phyloP scores from a whole-genome alignment of 345 rosid genomes.

The Salix suchowensis region DNA sequence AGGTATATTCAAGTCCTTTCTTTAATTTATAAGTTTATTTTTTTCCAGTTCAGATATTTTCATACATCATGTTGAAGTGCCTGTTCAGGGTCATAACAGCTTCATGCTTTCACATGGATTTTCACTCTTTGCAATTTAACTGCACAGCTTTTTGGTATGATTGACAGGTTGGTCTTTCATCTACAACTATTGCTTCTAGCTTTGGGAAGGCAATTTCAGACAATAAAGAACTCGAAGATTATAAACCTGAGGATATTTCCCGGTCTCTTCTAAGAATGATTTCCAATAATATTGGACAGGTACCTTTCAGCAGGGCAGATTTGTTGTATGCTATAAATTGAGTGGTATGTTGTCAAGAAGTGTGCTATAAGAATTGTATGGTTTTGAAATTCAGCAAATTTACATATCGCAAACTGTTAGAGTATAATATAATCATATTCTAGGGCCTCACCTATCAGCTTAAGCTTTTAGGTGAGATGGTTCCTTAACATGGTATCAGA shows the following conservation, averaged over 20 bases:
- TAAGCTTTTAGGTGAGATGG: too few species aligned
- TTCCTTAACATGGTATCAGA: too few species aligned
- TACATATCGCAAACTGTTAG: background rate
- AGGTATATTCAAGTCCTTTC: slow-evolving; percentile 43
- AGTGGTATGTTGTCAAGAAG: slow-evolving; percentile 26
- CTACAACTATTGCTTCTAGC: slow-evolving; percentile 97
- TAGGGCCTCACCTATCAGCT: too few species aligned
- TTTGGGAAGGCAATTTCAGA: slow-evolving; percentile 95
- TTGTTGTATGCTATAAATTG: background rate
- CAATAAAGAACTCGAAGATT: slow-evolving; percentile 85
- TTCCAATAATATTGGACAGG: slow-evolving; percentile 98
- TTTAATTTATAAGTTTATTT: background rate
- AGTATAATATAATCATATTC: too few species aligned
- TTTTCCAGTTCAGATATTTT: background rate
- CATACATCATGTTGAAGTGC: background rate
- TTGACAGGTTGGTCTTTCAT: slow-evolving; percentile 86
- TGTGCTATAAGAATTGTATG: background rate
- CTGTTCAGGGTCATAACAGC: background rate
- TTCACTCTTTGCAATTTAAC: slow-evolving; percentile 7
- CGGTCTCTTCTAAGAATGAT: slow-evolving; percentile 96
- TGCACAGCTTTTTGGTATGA: background rate
- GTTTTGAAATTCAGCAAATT: background rate
- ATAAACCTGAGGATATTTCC: slow-evolving; percentile 94
- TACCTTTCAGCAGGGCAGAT: slow-evolving; percentile 13
- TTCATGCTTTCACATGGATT: background rate